Evolutionary conservation across 1,284 basidiomycete genomes (phyloP), one percentile per base, ranked within the genome.

Genomic region (Melampsora abietis-canadensis): DNA sequence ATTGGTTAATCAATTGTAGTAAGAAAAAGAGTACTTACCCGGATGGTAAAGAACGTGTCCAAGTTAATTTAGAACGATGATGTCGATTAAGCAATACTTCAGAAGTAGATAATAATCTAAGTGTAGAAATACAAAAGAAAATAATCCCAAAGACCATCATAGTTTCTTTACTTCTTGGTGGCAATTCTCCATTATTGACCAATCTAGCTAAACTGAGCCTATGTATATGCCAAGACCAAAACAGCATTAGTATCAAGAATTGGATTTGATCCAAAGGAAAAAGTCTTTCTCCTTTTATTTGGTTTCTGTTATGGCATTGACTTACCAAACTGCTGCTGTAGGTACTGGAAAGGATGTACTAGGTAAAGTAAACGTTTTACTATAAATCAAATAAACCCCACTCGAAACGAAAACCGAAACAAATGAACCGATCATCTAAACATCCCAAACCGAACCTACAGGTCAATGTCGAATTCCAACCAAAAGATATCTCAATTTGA

Each of bases 341-440:
- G 95, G 94, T 0, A 94, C 94, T 3, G 92, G 92, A 81, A 97
- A 98, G 24, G 90, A 89, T 44, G 92, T 92, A 0, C 93, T 92
- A 4, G 85, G 85, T 27, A 86, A 83, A 63, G 77, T 84, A 82
- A 98, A 98, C 17, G 91, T 91, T 68, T 86, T 87, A 64, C 89
- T 90, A 82, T 98, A 98, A 19, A 97, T 86, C 75, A 87, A 88
- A 82, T 92, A 97, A 10, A 92, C 92, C 0, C 90, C 90, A 0
- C 91, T 87, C 1, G 92, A 93, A 31, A 98, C 89, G 68, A 96
- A 81, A 44, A 98, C 93, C 24, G 91, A 93, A 5, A 94, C 85
- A 0, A 88, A 86, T 12, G 91, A 92, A 34, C 93, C 93, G 76
- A 95, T 89, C 75, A 96, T 84, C 82, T 96, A 92, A 12, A 90